A percentile compares a stretch with the other conserved stretches of the same genome.
These are phyloP conservation scores for Parmelia sp. DNA, from an alignment of 495 filamentous ascomycete species.

Conservation along the genomic window DNA sequence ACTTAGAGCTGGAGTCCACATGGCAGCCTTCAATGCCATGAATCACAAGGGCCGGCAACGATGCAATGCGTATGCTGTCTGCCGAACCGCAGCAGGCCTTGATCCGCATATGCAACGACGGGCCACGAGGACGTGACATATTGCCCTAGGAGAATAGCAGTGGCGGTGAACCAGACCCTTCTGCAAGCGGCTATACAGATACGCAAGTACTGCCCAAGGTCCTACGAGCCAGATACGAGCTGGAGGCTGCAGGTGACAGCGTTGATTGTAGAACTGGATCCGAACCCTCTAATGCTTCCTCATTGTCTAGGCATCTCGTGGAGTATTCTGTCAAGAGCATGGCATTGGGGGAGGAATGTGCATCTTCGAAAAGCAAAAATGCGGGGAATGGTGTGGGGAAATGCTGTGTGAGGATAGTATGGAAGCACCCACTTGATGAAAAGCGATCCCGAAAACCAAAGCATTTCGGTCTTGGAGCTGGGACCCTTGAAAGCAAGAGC, in stretches of 20 bases:
- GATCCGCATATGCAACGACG: conserved; percentile 11
- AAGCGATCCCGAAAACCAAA: not conserved
- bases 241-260: not conserved
- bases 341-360: not conserved
- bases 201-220: not conserved
- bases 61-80: not conserved
- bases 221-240: not conserved
- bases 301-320: not conserved
- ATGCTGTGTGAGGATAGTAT: not conserved
- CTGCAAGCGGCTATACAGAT: conserved; percentile 1
- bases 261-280: not conserved
- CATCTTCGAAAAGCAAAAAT: too few species aligned
- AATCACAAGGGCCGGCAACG: conserved; percentile 10
- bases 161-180: conserved; percentile 6
- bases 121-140: conserved; percentile 6
- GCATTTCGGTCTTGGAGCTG: not conserved
- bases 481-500: not conserved
- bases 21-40: conserved; percentile 20
- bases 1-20: conserved; percentile 6
- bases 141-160: conserved; percentile 5
- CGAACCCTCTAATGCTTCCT: not conserved
- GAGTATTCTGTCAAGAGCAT: not conserved
- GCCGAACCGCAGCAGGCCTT: conserved; percentile 3
- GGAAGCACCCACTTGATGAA: not conserved
- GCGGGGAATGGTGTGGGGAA: not conserved